phyloP scores from a whole-genome alignment of 2,329 filamentous ascomycete species.

The Talaromyces marneffei region DNA sequence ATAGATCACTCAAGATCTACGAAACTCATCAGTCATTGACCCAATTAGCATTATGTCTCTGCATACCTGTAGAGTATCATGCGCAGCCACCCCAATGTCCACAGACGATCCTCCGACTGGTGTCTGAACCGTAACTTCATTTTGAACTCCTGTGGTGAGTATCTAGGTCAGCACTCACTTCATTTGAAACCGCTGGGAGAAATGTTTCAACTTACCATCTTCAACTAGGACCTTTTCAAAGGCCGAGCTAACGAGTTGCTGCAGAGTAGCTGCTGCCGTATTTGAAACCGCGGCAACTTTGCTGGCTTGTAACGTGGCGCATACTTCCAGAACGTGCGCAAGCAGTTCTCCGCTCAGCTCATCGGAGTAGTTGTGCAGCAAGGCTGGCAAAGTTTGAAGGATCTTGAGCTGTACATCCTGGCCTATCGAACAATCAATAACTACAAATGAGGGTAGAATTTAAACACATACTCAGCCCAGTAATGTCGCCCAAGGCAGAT shows the following conservation, averaged over 20 bases:
- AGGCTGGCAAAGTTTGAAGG: constrained; percentile 78
- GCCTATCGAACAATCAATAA: constrained; percentile 37
- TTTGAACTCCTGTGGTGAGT: constrained; percentile 34
- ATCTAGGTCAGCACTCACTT: background rate
- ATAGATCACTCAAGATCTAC: constrained; percentile 81
- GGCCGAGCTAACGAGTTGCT: constrained; percentile 84
- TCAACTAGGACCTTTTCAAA: constrained; percentile 86
- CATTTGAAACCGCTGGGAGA: background rate
- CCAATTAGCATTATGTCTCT: background rate
- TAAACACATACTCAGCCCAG: constrained; percentile 55
- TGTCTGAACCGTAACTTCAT: constrained; percentile 55
- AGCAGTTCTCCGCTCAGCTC: constrained; percentile 77
- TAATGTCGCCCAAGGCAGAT: constrained; percentile 79
- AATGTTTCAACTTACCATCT: constrained; percentile 56
- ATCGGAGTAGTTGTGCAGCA: constrained; percentile 82
- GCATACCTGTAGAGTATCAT: constrained; percentile 72
- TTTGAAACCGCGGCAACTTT: constrained; percentile 93
- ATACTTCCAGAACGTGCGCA: constrained; percentile 78
- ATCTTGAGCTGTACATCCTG: constrained; percentile 95
- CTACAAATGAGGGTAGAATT: constrained; percentile 26
- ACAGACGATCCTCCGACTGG: constrained; percentile 60
- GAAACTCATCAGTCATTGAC: constrained; percentile 14
- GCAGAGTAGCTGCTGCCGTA: constrained; percentile 90
- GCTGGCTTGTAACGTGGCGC: constrained; percentile 81
- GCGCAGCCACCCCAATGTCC: constrained; percentile 65